Conservation (phyloP, 73 alveolate genomes). For the Tetrahymena thermophila region DNA sequence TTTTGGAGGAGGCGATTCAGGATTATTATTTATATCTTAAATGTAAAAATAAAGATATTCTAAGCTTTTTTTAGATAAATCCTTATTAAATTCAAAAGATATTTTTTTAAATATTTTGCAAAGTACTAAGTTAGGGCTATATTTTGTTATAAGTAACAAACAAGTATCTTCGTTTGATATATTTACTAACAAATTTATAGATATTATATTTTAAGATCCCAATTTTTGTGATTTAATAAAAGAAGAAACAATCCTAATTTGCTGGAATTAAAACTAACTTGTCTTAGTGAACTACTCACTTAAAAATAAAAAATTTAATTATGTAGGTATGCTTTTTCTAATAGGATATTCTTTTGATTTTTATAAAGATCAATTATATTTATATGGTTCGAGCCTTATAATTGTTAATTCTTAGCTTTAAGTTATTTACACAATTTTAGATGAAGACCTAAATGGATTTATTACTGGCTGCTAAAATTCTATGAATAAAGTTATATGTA, state of each 20-base stretch:
- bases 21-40: background rate
- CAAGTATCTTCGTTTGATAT: background rate
- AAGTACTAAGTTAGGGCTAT: background rate
- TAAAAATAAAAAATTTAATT: too few species aligned
- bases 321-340: too few species aligned
- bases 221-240: too few species aligned
- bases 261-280: too few species aligned
- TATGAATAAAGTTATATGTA: background rate
- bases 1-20: background rate
- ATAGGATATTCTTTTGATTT: background rate
- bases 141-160: background rate
- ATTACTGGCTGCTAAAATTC: background rate
- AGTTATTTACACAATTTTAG: background rate
- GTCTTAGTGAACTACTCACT: background rate
- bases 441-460: background rate
- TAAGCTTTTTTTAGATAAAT: background rate
- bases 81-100: background rate
- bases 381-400: background rate
- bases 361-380: background rate
- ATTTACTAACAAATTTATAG: background rate
- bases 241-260: background rate
- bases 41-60: background rate
- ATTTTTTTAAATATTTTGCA: too few species aligned
- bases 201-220: background rate
- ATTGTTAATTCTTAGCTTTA: background rate